Evolutionary conservation across 2,329 filamentous ascomycete species (phyloP).

Genomic region (Emericellopsis atlantica): DNA sequence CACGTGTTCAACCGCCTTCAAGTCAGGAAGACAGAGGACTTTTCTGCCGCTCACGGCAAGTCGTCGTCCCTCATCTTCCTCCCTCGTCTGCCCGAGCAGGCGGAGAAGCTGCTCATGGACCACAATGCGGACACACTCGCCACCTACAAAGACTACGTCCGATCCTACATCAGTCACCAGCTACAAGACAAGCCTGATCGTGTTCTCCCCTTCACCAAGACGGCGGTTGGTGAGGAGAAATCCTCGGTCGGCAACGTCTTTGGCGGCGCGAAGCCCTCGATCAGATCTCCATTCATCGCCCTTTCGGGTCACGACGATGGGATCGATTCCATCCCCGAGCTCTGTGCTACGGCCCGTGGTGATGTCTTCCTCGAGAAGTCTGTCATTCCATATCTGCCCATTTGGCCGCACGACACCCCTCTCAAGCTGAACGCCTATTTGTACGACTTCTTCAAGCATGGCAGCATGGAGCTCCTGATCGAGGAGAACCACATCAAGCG

Average conservation of each 20-base stretch:
- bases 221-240: constrained; percentile 23
- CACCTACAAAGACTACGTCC: constrained; percentile 57
- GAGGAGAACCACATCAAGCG: constrained; percentile 52
- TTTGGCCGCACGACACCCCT: constrained; percentile 42
- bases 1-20: constrained; percentile 56
- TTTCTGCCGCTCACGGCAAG: constrained; percentile 33
- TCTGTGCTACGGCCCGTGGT: constrained; percentile 51
- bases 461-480: constrained; percentile 46
- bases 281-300: constrained; percentile 58
- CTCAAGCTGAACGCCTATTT: constrained; percentile 53
- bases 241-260: constrained; percentile 3
- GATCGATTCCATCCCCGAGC: constrained; percentile 52
- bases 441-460: constrained; percentile 68
- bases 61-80: constrained; percentile 55
- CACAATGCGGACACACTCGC: constrained; percentile 55
- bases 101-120: constrained; percentile 38
- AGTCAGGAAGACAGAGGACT: constrained; percentile 26
- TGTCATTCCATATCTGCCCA: constrained; percentile 54
- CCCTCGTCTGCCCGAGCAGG: constrained; percentile 45
- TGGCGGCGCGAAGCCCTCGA: constrained; percentile 10
- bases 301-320: constrained; percentile 56
- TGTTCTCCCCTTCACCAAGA: constrained; percentile 43
- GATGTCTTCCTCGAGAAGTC: constrained; percentile 66
- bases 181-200: constrained; percentile 35
- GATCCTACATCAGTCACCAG: constrained; percentile 56